Evolutionary conservation across 495 filamentous ascomycete species (phyloP).

Genomic region (Penicillium salamii): DNA sequence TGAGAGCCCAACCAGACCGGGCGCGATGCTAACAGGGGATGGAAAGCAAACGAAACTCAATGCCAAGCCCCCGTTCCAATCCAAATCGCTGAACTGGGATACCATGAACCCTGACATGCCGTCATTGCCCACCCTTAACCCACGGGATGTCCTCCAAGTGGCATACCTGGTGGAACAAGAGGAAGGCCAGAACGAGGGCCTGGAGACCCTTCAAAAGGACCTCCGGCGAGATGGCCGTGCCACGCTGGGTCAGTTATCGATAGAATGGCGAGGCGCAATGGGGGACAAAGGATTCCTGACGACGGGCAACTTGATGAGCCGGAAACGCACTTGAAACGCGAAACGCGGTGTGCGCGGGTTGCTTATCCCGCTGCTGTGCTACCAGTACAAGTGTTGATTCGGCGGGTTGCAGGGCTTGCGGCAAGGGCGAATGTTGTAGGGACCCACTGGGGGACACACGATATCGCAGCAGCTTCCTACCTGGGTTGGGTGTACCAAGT

Average conservation of each 20-base stretch:
- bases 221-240: slow-evolving; percentile 57
- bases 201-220: slow-evolving; percentile 49
- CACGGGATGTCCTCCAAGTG: slow-evolving; percentile 86
- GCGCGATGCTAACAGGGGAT: slow-evolving; percentile 1
- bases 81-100: slow-evolving; percentile 60
- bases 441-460: slow-evolving; percentile 1
- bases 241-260: slow-evolving; percentile 74
- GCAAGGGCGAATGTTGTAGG: slow-evolving; percentile 5
- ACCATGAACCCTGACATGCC: slow-evolving; percentile 25
- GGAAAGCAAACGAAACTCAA: slow-evolving; percentile 49
- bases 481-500: not conserved
- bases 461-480: slow-evolving; percentile 2
- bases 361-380: slow-evolving; percentile 5
- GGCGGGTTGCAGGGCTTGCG: slow-evolving; percentile 12
- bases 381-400: slow-evolving; percentile 16
- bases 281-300: slow-evolving; percentile 84
- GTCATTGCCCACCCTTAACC: slow-evolving; percentile 65
- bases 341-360: slow-evolving; percentile 18
- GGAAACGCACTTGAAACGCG: slow-evolving; percentile 44
- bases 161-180: slow-evolving; percentile 81
- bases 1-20: not conserved
- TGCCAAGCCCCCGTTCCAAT: slow-evolving; percentile 54
- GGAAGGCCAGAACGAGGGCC: slow-evolving; percentile 42
- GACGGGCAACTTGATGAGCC: slow-evolving; percentile 77
- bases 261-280: slow-evolving; percentile 88